phyloP scores from a whole-genome alignment of 2,329 filamentous ascomycete genomes.

The Lasiodiplodia sp. region DNA sequence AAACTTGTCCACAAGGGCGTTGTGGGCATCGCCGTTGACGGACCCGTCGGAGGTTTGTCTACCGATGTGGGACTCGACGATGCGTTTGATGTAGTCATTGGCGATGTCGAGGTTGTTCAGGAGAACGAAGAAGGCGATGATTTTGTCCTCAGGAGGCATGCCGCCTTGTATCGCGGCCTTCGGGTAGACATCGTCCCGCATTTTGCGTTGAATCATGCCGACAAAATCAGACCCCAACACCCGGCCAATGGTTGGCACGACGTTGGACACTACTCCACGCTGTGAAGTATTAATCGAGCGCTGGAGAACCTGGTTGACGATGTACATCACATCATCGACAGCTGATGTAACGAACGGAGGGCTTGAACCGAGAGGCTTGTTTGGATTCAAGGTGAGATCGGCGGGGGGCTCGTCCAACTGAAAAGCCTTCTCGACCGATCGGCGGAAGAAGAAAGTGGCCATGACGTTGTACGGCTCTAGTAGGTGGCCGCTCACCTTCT shows the following conservation, averaged over 20 bases:
- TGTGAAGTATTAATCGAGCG: constrained; percentile 88
- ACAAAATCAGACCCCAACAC: constrained; percentile 90
- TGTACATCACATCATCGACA: constrained; percentile 99
- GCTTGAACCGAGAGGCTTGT: constrained; percentile 74
- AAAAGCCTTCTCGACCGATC: constrained; percentile 96
- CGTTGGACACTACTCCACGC: constrained; percentile 75
- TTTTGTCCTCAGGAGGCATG: constrained; percentile 84
- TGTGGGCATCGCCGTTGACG: constrained; percentile 48
- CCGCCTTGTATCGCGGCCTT: constrained; percentile 78
- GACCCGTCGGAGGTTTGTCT: constrained; percentile 36
- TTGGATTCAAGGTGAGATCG: constrained; percentile 78
- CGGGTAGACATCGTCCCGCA: constrained; percentile 95
- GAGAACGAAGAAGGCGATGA: constrained; percentile 87
- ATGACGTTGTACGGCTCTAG: constrained; percentile 85
- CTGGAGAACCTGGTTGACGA: constrained; percentile 89
- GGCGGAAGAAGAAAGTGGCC: constrained; percentile 95
- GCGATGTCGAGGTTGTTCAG: constrained; percentile 96
- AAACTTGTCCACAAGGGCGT: constrained; percentile 69
- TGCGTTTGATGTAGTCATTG: constrained; percentile 87
- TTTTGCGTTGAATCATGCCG: constrained; percentile 95
- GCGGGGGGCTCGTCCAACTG: constrained; percentile 89
- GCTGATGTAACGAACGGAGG: constrained; percentile 92
- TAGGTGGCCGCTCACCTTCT: constrained; percentile 78
- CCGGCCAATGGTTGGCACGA: constrained; percentile 78
- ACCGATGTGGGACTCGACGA: constrained; percentile 72